Conservation (phyloP, 1,284 basidiomycete species). For the Melampsora americana region DNA sequence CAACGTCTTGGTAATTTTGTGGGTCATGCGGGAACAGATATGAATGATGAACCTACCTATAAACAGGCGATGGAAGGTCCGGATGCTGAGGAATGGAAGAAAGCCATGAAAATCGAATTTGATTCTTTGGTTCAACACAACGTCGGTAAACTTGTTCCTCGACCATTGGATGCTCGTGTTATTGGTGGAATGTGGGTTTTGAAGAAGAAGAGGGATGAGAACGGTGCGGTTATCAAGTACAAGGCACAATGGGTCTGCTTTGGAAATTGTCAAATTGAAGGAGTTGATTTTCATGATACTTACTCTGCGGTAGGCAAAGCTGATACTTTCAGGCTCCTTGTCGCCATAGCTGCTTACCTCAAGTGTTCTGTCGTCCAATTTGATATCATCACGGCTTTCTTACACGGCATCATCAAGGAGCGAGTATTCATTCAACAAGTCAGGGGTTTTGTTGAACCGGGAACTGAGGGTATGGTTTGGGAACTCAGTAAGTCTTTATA, state of each 20-base stretch:
- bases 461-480: too few species aligned
- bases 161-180: too few species aligned
- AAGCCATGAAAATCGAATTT: not conserved
- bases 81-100: not conserved
- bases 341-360: not conserved
- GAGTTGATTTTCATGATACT: not conserved
- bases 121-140: not conserved
- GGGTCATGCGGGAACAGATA: too few species aligned
- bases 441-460: not conserved
- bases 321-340: not conserved
- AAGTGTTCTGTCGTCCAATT: not conserved
- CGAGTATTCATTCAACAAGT: not conserved
- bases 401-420: not conserved
- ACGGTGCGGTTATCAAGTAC: not conserved
- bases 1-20: too few species aligned
- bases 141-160: not conserved
- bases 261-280: too few species aligned
- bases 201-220: not conserved
- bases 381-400: constrained; percentile 7
- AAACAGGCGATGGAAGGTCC: not conserved
- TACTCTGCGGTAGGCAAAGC: not conserved
- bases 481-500: too few species aligned
- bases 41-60: not conserved
- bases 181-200: not conserved
- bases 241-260: not conserved